Conservation (phyloP, 1,284 basidiomycete genomes). For the Grifola frondosa region DNA sequence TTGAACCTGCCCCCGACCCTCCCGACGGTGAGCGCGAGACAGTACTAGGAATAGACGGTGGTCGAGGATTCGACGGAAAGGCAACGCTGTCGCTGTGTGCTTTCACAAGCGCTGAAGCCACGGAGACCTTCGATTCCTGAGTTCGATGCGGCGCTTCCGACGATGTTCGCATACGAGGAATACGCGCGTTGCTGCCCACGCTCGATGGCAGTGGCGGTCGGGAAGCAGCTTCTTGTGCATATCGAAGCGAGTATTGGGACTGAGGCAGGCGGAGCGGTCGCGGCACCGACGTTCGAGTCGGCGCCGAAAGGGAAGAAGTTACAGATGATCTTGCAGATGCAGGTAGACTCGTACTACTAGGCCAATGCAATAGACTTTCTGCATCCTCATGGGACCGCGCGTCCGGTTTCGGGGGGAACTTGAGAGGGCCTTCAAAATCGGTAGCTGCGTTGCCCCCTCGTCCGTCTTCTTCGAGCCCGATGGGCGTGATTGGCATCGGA, state of each 20-base stretch:
- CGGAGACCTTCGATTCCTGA: too few relatives aligned
- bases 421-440: too few relatives aligned
- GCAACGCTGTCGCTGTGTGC: conserved; percentile 7
- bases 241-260: conserved; percentile 12
- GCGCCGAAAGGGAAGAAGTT: too few relatives aligned
- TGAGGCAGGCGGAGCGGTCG: conserved; percentile 24
- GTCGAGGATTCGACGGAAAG: conserved; percentile 13
- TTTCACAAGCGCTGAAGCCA: too few relatives aligned
- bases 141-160: background rate
- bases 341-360: too few relatives aligned
- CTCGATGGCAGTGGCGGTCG: conserved; percentile 7
- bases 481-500: conserved; percentile 13
- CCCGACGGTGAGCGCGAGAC: too few relatives aligned
- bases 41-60: conserved; percentile 5
- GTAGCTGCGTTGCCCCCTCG: conserved; percentile 9
- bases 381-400: too few relatives aligned
- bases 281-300: conserved; percentile 12
- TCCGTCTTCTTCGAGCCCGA: conserved; percentile 11
- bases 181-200: background rate
- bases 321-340: too few relatives aligned
- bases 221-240: conserved; percentile 5
- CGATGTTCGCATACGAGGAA: background rate
- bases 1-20: conserved; percentile 19
- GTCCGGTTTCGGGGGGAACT: too few relatives aligned
- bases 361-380: too few relatives aligned